Conservation (phyloP, 768 basidiomycete genomes). For the Collybia nuda region DNA sequence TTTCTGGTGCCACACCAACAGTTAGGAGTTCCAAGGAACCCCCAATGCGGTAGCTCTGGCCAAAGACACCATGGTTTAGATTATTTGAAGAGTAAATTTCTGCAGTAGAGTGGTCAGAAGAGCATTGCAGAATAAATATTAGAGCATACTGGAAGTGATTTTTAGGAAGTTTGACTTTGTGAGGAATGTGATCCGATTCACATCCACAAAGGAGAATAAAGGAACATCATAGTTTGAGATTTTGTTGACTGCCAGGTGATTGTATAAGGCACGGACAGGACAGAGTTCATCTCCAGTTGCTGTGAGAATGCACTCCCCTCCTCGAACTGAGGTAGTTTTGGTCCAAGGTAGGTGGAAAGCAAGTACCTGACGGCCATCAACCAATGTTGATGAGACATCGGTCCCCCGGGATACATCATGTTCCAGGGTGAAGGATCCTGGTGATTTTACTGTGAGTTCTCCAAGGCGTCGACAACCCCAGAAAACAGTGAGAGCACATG, state of each 20-base stretch:
- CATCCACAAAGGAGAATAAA: constrained; percentile 9
- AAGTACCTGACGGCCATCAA: not conserved
- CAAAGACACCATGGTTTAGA: constrained; percentile 14
- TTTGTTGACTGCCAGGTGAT: constrained; percentile 14
- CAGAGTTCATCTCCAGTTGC: constrained; percentile 16
- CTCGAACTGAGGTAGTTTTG: constrained; percentile 23
- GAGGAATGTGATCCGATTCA: too few species aligned
- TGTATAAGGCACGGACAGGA: constrained; percentile 19
- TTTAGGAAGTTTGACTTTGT: too few species aligned
- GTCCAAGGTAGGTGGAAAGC: constrained; percentile 25
- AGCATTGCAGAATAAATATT: too few species aligned
- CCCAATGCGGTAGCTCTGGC: constrained; percentile 33
- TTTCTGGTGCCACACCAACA: constrained; percentile 25
- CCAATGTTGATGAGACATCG: not conserved
- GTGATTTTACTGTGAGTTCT: constrained; percentile 8
- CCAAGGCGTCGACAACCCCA: constrained; percentile 17
- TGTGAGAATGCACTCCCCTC: constrained; percentile 17
- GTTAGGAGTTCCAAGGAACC: constrained; percentile 29
- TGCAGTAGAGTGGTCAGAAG: too few species aligned
- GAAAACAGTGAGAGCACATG: constrained; percentile 20
- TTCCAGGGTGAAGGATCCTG: not conserved
- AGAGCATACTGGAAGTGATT: too few species aligned
- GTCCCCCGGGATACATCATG: not conserved
- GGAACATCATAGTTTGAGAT: constrained; percentile 5
- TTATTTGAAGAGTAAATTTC: constrained; percentile 7